Conservation (phyloP, 176 grass and related monocot species). For the Pharus latifolius region DNA sequence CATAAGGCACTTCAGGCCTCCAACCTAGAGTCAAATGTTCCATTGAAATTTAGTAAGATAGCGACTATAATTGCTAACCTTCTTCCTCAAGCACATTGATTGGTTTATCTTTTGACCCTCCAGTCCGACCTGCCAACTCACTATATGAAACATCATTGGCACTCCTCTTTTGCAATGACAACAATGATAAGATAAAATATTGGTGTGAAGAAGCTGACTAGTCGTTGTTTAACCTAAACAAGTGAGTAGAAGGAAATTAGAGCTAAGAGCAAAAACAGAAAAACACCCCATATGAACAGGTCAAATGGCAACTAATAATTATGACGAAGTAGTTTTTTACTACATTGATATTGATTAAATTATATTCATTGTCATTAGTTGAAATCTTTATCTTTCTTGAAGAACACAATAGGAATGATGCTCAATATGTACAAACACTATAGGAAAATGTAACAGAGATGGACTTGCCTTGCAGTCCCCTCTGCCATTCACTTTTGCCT, state of each 20-base stretch:
- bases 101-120: background rate
- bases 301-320: no score
- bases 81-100: background rate
- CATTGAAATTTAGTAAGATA: background rate
- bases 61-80: background rate
- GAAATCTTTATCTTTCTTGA: no score
- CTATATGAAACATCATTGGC: background rate
- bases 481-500: no score
- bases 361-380: background rate
- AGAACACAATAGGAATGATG: no score
- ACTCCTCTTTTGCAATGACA: background rate
- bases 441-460: no score
- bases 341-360: background rate
- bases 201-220: background rate
- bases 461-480: no score
- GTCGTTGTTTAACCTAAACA: background rate
- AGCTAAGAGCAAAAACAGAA: no score
- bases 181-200: background rate
- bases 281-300: no score
- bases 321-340: no score
- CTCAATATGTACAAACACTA: no score
- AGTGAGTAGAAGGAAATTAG: no score
- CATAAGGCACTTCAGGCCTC: background rate
- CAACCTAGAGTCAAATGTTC: background rate
- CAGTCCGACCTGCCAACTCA: background rate